These are phyloP conservation scores for Codiaeum variegatum DNA, from an alignment of 441 rosid species.

Conservation along the genomic window DNA sequence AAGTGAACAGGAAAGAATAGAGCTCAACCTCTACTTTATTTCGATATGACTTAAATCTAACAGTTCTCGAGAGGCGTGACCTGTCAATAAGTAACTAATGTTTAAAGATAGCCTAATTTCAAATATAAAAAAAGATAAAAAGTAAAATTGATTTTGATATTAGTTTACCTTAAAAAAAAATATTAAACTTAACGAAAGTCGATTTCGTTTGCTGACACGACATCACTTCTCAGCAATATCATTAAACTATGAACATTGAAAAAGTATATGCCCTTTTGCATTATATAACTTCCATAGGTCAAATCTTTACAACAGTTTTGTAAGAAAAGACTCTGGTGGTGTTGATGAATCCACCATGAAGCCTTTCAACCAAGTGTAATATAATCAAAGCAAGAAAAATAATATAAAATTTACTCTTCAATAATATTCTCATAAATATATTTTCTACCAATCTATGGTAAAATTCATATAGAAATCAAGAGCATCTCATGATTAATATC, in stretches of 20 bases:
- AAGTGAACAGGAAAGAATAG: background rate
- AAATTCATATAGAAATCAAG: background rate
- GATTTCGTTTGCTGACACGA: no score
- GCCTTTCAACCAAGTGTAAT: background rate
- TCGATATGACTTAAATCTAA: no score
- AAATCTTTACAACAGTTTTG: background rate
- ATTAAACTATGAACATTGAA: background rate
- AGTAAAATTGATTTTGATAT: no score
- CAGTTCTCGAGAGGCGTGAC: no score
- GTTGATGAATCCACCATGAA: background rate
- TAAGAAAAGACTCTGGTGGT: background rate
- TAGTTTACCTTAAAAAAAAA: no score
- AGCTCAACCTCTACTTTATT: no score
- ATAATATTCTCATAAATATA: constrained; percentile 8
- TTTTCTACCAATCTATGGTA: background rate
- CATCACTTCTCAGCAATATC: no score
- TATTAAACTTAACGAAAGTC: no score
- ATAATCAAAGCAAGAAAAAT: background rate
- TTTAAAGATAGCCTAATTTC: no score
- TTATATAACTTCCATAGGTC: background rate
- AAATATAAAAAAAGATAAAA: no score
- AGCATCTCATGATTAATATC: background rate
- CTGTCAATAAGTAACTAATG: no score
- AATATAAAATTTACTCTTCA: background rate
- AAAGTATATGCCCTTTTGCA: background rate